These are phyloP conservation scores for Phaeomoniella chlamydospora DNA, from an alignment of 2,329 filamentous ascomycete genomes.

Conservation along the genomic window DNA sequence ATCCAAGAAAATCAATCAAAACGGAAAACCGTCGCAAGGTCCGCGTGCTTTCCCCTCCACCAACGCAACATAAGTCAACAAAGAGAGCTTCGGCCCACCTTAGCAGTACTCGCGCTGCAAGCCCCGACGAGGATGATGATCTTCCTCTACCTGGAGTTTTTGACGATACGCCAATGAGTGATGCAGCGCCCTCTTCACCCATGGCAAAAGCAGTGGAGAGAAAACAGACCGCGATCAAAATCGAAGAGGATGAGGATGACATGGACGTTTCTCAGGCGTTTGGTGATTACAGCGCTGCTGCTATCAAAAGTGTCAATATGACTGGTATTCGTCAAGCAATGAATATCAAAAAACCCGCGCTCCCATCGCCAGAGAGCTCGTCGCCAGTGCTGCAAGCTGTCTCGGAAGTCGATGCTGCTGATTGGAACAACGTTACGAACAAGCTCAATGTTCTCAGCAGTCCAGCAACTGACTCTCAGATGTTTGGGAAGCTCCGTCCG, in stretches of 20 bases:
- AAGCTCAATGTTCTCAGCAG: slow-evolving; percentile 76
- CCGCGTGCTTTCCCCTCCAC: slow-evolving; percentile 63
- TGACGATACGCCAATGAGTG: slow-evolving; percentile 71
- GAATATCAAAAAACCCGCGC: slow-evolving; percentile 54
- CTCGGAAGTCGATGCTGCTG: slow-evolving; percentile 58
- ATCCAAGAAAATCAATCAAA: slow-evolving; percentile 51
- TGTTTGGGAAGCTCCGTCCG: slow-evolving; percentile 67
- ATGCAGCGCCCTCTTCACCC: slow-evolving; percentile 76
- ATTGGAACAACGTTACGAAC: slow-evolving; percentile 78
- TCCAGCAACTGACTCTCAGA: slow-evolving; percentile 46
- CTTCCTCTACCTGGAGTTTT: slow-evolving; percentile 41
- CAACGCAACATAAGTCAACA: slow-evolving; percentile 39
- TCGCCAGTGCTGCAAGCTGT: slow-evolving; percentile 46
- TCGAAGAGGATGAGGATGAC: slow-evolving; percentile 57
- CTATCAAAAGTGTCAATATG: slow-evolving; percentile 59
- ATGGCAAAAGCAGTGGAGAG: slow-evolving; percentile 64
- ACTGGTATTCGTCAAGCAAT: slow-evolving; percentile 64
- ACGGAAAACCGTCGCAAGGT: slow-evolving; percentile 65
- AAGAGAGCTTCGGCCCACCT: slow-evolving; percentile 11
- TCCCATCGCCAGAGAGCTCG: slow-evolving; percentile 60
- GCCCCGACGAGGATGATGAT: slow-evolving; percentile 38
- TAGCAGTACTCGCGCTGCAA: slow-evolving; percentile 26
- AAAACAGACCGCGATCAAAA: slow-evolving; percentile 42
- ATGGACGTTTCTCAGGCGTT: slow-evolving; percentile 75
- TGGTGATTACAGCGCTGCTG: slow-evolving; percentile 47